Evolutionary conservation across 139 green algal species (phyloP).

Genomic region (Helicosporidium sp.): DNA sequence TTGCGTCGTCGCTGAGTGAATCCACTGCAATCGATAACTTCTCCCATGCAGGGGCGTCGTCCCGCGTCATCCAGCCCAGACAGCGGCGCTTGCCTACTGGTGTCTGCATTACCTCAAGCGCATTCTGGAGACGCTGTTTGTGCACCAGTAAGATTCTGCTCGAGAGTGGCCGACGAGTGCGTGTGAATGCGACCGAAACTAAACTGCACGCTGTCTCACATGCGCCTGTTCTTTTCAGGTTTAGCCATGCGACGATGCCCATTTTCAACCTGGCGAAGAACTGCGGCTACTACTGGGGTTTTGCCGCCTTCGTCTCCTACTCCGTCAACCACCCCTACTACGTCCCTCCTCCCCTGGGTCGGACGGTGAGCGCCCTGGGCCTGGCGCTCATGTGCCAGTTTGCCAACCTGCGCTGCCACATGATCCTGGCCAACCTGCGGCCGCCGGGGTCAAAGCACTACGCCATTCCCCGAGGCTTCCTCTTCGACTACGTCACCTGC

Average conservation of each 20-base stretch:
- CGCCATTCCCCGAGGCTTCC: slow-evolving; percentile 66
- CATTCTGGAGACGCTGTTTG: slow-evolving; percentile 80
- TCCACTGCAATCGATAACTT: too few relatives aligned
- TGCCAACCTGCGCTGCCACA: slow-evolving; percentile 63
- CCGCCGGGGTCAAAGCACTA: slow-evolving; percentile 43
- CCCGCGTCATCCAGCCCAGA: too few relatives aligned
- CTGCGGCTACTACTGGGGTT: slow-evolving; percentile 85
- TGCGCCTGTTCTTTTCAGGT: slow-evolving; percentile 23
- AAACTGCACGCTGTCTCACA: too few relatives aligned
- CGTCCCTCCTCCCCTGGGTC: slow-evolving; percentile 44
- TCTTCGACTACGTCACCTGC: slow-evolving; percentile 90
- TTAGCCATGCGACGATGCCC: slow-evolving; percentile 88
- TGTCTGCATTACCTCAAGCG: slow-evolving; percentile 86
- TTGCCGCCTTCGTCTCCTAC: slow-evolving; percentile 63
- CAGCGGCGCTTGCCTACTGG: slow-evolving; percentile 72
- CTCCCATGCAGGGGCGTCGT: too few relatives aligned
- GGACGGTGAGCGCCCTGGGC: slow-evolving; percentile 15
- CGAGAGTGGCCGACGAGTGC: neutral
- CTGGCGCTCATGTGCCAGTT: slow-evolving; percentile 47
- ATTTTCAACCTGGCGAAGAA: slow-evolving; percentile 88
- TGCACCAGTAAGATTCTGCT: slow-evolving; percentile 55
- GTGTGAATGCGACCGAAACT: too few relatives aligned
- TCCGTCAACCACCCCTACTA: slow-evolving; percentile 96
- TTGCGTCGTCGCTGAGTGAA: too few relatives aligned
- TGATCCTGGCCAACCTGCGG: slow-evolving; percentile 68